Conservation (phyloP, 495 filamentous ascomycete genomes). For the Parathielavia hyrcaniae region DNA sequence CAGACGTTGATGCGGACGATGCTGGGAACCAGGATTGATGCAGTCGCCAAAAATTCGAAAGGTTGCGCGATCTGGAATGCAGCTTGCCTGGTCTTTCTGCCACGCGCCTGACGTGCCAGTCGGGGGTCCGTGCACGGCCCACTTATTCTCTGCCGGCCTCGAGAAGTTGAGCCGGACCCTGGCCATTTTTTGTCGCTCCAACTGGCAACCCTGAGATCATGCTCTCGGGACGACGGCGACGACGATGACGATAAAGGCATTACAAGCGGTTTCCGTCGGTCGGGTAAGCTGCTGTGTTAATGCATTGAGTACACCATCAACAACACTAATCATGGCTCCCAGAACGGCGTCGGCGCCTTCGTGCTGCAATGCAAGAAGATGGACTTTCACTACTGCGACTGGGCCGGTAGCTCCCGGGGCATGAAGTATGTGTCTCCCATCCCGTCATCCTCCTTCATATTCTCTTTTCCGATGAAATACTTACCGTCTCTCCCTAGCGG, state of each 20-base stretch:
- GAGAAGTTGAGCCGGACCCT: not conserved
- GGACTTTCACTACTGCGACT: constrained; percentile 95
- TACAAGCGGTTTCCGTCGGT: constrained; percentile 52
- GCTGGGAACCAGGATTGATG: not conserved
- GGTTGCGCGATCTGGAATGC: not conserved
- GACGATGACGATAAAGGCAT: constrained; percentile 63
- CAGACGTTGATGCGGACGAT: not conserved
- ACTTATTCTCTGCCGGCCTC: constrained; percentile 13
- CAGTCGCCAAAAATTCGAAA: not conserved
- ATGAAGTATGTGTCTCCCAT: constrained; percentile 67
- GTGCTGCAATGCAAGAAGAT: constrained; percentile 93
- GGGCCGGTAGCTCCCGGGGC: constrained; percentile 80
- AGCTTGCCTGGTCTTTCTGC: constrained; percentile 2
- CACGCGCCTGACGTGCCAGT: not conserved
- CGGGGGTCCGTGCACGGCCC: constrained; percentile 8
- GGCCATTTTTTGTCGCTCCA: constrained; percentile 18
- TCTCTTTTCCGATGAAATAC: no score
- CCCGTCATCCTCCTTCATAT: not conserved
- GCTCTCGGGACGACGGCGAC: constrained; percentile 22
- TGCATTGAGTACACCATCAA: not conserved
- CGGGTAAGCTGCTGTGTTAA: constrained; percentile 43
- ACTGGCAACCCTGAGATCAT: constrained; percentile 19
- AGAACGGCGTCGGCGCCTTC: constrained; percentile 97
- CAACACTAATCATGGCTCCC: constrained; percentile 17
- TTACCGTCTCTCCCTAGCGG: constrained; percentile 43